phyloP scores from a whole-genome alignment of 2,329 filamentous ascomycete species.

The Chalara sp. region DNA sequence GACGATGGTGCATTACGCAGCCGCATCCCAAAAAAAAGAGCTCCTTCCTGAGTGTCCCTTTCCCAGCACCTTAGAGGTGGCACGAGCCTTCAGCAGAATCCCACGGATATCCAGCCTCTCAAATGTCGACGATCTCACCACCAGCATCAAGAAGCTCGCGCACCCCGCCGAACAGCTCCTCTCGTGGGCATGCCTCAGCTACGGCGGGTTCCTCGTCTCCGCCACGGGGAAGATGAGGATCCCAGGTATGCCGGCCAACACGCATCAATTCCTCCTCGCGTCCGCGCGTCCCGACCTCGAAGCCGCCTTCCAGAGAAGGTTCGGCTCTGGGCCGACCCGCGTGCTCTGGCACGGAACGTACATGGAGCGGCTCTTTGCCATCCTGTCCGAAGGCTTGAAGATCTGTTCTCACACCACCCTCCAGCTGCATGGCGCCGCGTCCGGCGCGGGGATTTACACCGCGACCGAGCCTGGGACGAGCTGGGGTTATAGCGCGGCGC shows the following conservation, averaged over 20 bases:
- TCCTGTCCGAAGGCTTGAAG: conserved; percentile 4
- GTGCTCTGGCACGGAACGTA: conserved; percentile 11
- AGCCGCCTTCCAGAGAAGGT: conserved; percentile 2
- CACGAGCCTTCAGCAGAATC: neutral
- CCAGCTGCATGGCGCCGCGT: conserved; percentile 4
- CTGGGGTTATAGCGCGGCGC: neutral
- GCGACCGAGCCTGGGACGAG: conserved; percentile 3
- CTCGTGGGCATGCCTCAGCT: conserved; percentile 3
- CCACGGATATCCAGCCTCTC: conserved; percentile 1
- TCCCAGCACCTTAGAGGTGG: neutral
- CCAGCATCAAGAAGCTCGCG: neutral
- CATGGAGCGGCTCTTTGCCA: conserved; percentile 6
- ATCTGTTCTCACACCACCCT: conserved; percentile 5
- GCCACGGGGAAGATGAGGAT: conserved; percentile 7
- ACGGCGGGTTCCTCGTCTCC: conserved; percentile 8
- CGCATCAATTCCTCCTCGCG: conserved; percentile 12
- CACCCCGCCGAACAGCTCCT: neutral
- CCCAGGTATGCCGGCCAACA: conserved; percentile 6
- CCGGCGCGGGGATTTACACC: conserved; percentile 6
- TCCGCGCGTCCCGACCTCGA: conserved; percentile 7
- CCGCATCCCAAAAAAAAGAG: neutral
- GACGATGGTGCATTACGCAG: conserved; percentile 3
- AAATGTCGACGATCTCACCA: neutral
- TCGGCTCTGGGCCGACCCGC: neutral
- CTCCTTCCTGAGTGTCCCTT: conserved; percentile 6